Base-by-base conservation (phyloP, 2,329 filamentous ascomycete genomes). In the Aspergillus calidoustus region DNA sequence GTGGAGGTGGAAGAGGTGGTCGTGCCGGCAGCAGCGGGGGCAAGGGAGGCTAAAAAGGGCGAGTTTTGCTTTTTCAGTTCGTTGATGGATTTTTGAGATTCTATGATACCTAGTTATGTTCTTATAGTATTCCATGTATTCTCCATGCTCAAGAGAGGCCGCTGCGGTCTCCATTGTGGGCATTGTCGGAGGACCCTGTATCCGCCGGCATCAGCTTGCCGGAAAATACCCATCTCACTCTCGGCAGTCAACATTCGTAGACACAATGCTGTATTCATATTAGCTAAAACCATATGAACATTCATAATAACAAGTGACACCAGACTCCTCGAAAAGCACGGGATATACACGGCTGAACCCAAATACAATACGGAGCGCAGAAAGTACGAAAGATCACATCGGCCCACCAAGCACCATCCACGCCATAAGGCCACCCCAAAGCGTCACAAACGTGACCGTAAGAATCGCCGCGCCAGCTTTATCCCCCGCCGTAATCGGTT, bases 401-500 rank as follows among this genome's bases (percentile, higher is more conserved):
- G 30, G 46, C 30, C 48, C 56, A 1, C 69, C 74, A 43, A 74
- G 31, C 41, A 77, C 62, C 66, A 77, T 66, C 66, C 72, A 79
- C 25, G 65, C 66, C 50, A 73, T 64, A 54, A 75, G 65, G 2
- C 69, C 73, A 41, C 72, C 57, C 66, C 76, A 72, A 9, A 63
- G 60, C 4, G 52, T 64, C 25, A 73, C 65, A 57, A 78, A 69
- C 1, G 73, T 47, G 7, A 74, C 57, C 0, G 78, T 80, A 62
- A 80, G 58, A 58, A 80, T 74, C 6, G 69, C 71, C 17, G 78
- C 79, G 17, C 78, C 79, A 0, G 75, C 77, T 53, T 66, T 70
- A 55, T 81, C 78, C 2, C 69, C 77, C 4, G 71, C 73, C 0
- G 70, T 71, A 15, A 72, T 69, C 8, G 65, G 56, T 25, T 64